Evolutionary conservation across 2,329 filamentous ascomycete genomes (phyloP), one percentile per base, ranked within the genome.

Genomic region (Exutisphaerella laricina): DNA sequence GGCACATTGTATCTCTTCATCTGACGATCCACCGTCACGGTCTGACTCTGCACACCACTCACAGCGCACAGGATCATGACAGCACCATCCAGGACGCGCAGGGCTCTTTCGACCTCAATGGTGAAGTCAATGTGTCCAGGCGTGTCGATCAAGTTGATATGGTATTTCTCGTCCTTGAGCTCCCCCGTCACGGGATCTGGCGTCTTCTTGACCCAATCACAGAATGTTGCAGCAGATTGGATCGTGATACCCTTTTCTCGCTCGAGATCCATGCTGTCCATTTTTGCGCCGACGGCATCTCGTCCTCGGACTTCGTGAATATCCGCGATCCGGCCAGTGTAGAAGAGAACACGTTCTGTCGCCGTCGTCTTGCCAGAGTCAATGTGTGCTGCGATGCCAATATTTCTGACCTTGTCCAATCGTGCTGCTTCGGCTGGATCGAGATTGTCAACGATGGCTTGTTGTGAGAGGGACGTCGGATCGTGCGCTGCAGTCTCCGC

Each of bases 221-320:
- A 94, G 66, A 95, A 98, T 1, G 92, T 98, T 17, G 92, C 92
- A 8, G 92, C 92, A 56, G 90, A 97, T 68, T 98, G 90, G 61
- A 98, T 98, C 45, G 92, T 98, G 66, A 98, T 98, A 59, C 92
- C 92, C 73, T 96, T 95, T 67, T 97, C 92, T 68, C 92, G 79
- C 71, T 98, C 92, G 56, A 98, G 75, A 58, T 98, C 92, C 92
- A 98, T 98, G 18, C 89, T 96, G 73, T 98, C 92, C 92, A 98
- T 98, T 74, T 98, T 98, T 48, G 92, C 92, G 53, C 92, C 92
- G 29, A 96, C 88, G 25, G 85, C 80, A 75, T 98, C 92, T 63
- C 90, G 89, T 46, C 88, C 88, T 61, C 92, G 80, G 31, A 98
- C 92, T 70, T 98, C 92, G 72, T 98, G 92, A 60, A 98, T 97